A percentile compares a stretch with the other conserved stretches of the same genome.
phyloP scores from a whole-genome alignment of 495 filamentous ascomycete species.

The Penicillium angulare region DNA sequence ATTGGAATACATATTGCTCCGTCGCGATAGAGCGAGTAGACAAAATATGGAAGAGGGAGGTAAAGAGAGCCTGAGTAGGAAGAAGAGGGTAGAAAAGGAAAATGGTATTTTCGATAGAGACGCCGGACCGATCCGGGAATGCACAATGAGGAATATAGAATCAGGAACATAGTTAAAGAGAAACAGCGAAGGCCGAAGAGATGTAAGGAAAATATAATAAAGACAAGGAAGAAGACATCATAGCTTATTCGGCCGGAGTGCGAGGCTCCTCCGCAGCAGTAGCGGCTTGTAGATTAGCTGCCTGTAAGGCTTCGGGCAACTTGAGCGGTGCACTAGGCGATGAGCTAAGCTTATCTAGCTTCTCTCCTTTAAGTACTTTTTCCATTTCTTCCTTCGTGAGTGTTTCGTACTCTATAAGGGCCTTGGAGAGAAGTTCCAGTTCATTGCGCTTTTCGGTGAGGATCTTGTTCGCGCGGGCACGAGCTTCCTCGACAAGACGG shows the following conservation, averaged over 20 bases:
- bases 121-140: slow-evolving; percentile 31
- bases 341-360: slow-evolving; percentile 59
- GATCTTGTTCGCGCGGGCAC: slow-evolving; percentile 68
- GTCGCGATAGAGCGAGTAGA: background rate
- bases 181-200: slow-evolving; percentile 4
- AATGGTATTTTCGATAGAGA: slow-evolving; percentile 32
- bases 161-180: slow-evolving; percentile 4
- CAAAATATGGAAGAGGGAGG: background rate
- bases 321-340: slow-evolving; percentile 50
- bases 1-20: too few relatives aligned
- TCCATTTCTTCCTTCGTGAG: slow-evolving; percentile 84
- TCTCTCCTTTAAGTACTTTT: slow-evolving; percentile 81
- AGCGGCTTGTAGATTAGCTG: slow-evolving; percentile 26
- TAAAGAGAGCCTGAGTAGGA: background rate
- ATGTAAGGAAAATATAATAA: slow-evolving; percentile 2
- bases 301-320: slow-evolving; percentile 48
- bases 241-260: slow-evolving; percentile 25
- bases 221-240: background rate
- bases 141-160: slow-evolving; percentile 16
- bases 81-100: slow-evolving; percentile 11
- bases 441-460: slow-evolving; percentile 72
- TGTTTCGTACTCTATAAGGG: slow-evolving; percentile 91
- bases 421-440: slow-evolving; percentile 81
- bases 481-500: slow-evolving; percentile 76
- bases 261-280: slow-evolving; percentile 16